phyloP scores from a whole-genome alignment of 2,329 filamentous ascomycete genomes.

The Claviceps paspali region DNA sequence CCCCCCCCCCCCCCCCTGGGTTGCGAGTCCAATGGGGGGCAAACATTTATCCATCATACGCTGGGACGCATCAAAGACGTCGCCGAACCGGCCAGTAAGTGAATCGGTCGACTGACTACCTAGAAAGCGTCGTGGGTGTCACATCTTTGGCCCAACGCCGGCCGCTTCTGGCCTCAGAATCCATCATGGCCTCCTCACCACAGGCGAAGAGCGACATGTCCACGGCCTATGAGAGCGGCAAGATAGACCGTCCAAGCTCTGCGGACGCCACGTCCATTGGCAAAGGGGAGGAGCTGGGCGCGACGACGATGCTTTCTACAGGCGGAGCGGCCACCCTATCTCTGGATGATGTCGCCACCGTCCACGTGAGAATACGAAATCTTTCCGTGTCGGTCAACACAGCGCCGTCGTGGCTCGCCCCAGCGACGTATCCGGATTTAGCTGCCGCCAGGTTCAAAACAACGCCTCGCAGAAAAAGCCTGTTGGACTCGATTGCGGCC shows the following conservation, averaged over 20 bases:
- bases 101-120: too few relatives aligned
- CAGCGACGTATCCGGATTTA: constrained; percentile 28
- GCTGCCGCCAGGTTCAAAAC: constrained; percentile 23
- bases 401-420: constrained; percentile 36
- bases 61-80: too few relatives aligned
- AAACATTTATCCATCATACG: too few relatives aligned
- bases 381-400: constrained; percentile 43
- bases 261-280: constrained; percentile 13
- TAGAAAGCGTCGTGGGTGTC: too few relatives aligned
- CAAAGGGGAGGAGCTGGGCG: too few relatives aligned
- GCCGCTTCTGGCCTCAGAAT: too few relatives aligned
- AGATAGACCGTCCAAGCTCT: constrained; percentile 18
- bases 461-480: constrained; percentile 27
- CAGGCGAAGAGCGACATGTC: not conserved
- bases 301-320: constrained; percentile 16
- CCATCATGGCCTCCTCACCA: too few relatives aligned
- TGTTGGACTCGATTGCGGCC: constrained; percentile 49
- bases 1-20: too few relatives aligned
- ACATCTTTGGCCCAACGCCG: too few relatives aligned
- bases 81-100: too few relatives aligned
- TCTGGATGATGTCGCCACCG: constrained; percentile 38
- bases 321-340: constrained; percentile 23
- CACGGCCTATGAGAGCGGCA: constrained; percentile 14
- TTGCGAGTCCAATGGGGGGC: too few relatives aligned
- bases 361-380: constrained; percentile 36